Conservation (phyloP, 2,329 filamentous ascomycete species). For the Colletotrichum australisinense region DNA sequence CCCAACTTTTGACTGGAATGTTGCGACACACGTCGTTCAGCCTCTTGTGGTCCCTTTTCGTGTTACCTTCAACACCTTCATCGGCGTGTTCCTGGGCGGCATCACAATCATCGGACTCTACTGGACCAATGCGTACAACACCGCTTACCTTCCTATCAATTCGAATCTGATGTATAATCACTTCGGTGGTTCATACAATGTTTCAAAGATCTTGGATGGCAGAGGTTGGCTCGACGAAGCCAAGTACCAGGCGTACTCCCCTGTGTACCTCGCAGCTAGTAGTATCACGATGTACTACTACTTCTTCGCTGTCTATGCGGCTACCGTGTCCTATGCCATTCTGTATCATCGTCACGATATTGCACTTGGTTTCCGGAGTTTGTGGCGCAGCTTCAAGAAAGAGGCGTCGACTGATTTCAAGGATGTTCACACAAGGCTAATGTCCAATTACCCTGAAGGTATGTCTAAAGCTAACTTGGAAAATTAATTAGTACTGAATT, state of each 20-base stretch:
- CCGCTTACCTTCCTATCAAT: constrained; percentile 53
- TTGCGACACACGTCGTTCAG: constrained; percentile 43
- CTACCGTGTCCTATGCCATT: constrained; percentile 51
- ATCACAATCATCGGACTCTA: constrained; percentile 45
- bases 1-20: constrained; percentile 55
- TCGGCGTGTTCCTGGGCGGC: constrained; percentile 44
- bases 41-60: constrained; percentile 46
- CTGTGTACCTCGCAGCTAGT: constrained; percentile 52
- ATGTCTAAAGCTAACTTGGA: neutral
- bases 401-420: constrained; percentile 38
- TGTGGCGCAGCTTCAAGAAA: constrained; percentile 45
- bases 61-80: constrained; percentile 44
- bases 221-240: constrained; percentile 48
- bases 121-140: constrained; percentile 49
- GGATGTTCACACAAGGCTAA: constrained; percentile 59
- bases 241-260: constrained; percentile 54
- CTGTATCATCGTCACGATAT: constrained; percentile 55
- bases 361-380: constrained; percentile 47
- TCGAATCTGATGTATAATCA: constrained; percentile 53
- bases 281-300: constrained; percentile 49
- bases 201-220: constrained; percentile 46
- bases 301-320: constrained; percentile 55
- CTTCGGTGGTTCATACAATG: constrained; percentile 50
- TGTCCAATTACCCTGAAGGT: constrained; percentile 56
- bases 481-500: neutral